These are phyloP conservation scores for Geotrichum reessii DNA, from an alignment of 1,139 yeast species.

Conservation along the genomic window DNA sequence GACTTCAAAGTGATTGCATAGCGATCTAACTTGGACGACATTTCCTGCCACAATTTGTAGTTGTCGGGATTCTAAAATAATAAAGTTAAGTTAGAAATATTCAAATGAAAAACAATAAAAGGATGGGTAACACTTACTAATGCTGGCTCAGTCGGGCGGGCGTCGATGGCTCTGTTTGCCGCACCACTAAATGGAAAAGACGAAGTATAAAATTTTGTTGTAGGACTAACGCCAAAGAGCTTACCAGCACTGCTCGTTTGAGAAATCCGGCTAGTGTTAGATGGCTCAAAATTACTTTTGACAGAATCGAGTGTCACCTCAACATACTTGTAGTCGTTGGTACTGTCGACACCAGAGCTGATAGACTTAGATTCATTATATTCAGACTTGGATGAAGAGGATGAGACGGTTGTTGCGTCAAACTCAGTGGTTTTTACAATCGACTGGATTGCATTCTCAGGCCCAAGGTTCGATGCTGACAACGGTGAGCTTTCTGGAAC, in stretches of 20 bases:
- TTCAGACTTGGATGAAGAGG: background rate
- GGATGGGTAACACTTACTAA: background rate
- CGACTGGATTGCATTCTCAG: background rate
- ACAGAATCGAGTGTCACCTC: background rate
- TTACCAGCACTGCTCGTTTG: conserved; percentile 28
- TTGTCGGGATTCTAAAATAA: background rate
- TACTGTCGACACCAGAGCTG: background rate
- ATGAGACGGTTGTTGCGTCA: background rate
- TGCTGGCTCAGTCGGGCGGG: background rate
- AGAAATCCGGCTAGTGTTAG: conserved; percentile 28
- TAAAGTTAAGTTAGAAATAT: background rate
- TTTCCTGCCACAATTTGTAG: background rate
- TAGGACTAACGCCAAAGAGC: conserved; percentile 26
- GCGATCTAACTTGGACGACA: background rate
- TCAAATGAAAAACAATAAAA: background rate
- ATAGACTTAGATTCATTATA: background rate
- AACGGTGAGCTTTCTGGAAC: background rate
- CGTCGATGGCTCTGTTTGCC: background rate
- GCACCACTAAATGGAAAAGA: background rate
- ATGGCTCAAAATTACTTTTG: conserved; percentile 11
- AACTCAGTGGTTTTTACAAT: background rate
- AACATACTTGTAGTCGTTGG: conserved; percentile 6
- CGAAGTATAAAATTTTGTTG: conserved; percentile 10
- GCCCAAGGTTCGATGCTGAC: background rate
- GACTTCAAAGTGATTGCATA: background rate